Percentiles rank a stretch among this genome's conserved stretches.
phyloP scores from a whole-genome alignment of 2,329 filamentous ascomycete species.

The Sarocladium oryzae region DNA sequence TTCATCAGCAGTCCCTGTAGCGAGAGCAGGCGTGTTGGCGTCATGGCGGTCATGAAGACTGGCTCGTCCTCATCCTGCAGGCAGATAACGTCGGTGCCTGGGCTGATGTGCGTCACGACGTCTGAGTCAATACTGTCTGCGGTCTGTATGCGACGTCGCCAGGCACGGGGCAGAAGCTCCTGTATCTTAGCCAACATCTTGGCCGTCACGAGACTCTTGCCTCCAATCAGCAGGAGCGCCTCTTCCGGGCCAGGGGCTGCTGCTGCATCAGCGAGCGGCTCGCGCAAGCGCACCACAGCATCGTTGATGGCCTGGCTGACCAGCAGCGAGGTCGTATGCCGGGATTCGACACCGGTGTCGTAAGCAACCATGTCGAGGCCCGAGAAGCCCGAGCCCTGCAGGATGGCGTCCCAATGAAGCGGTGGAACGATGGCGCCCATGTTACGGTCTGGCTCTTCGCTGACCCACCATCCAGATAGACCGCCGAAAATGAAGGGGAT shows the following conservation, averaged over 20 bases:
- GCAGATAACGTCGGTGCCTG: background rate
- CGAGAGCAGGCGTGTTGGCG: background rate
- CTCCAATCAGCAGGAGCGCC: background rate
- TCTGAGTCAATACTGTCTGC: background rate
- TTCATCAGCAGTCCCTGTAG: background rate
- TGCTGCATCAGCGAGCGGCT: background rate
- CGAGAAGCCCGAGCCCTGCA: constrained; percentile 9
- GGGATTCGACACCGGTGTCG: background rate
- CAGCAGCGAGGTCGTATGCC: background rate
- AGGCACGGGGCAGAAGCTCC: background rate
- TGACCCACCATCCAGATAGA: constrained; percentile 24
- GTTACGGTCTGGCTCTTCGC: background rate
- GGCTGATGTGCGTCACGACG: background rate
- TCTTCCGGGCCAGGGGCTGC: background rate
- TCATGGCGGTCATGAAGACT: background rate
- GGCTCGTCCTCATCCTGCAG: background rate
- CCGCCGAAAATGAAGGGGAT: constrained; percentile 21
- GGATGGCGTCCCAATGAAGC: background rate
- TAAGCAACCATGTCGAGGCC: constrained; percentile 10
- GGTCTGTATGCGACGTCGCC: background rate
- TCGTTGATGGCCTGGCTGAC: background rate
- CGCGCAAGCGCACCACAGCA: background rate
- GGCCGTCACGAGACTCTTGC: background rate
- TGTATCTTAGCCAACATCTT: background rate
- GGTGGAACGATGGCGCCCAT: background rate